Conservation (phyloP, 352 stramenopile species). For the Globisporangium spiculum region DNA sequence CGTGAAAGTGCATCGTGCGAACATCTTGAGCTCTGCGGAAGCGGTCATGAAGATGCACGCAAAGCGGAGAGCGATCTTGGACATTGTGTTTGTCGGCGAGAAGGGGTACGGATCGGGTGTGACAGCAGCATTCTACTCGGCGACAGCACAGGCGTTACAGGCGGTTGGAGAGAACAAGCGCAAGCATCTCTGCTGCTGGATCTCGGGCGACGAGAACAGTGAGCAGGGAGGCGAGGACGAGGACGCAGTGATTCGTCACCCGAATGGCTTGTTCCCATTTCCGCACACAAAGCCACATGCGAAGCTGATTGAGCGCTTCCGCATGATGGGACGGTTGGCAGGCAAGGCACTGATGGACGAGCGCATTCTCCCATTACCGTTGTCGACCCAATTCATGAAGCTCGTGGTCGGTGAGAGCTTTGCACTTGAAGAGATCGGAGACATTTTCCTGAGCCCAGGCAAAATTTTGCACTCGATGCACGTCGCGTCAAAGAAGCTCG, state of each 20-base stretch:
- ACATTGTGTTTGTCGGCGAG: constrained; percentile 84
- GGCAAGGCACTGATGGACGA: constrained; percentile 86
- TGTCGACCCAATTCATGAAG: constrained; percentile 77
- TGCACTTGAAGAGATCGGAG: constrained; percentile 37
- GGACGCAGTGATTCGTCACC: constrained; percentile 60
- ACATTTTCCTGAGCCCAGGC: constrained; percentile 65
- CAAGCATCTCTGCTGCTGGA: constrained; percentile 43
- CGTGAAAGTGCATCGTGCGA: constrained; percentile 77
- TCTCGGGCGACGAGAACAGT: constrained; percentile 44
- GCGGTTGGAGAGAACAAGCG: constrained; percentile 43
- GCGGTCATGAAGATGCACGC: constrained; percentile 84
- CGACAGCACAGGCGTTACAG: constrained; percentile 66
- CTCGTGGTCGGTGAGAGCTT: constrained; percentile 69
- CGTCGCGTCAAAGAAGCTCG: constrained; percentile 32
- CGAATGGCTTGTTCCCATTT: constrained; percentile 77
- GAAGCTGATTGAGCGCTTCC: constrained; percentile 66
- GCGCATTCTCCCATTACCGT: constrained; percentile 62
- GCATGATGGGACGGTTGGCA: constrained; percentile 76
- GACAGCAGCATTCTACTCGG: constrained; percentile 84
- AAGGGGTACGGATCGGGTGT: constrained; percentile 84
- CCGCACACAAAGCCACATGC: constrained; percentile 31
- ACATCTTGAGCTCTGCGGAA: constrained; percentile 74
- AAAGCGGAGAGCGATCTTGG: constrained; percentile 78
- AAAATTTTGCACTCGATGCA: constrained; percentile 63
- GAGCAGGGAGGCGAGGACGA: constrained; percentile 21